These are phyloP conservation scores for Misopates orontium DNA, from an alignment of 257 asterid species.

Conservation along the genomic window DNA sequence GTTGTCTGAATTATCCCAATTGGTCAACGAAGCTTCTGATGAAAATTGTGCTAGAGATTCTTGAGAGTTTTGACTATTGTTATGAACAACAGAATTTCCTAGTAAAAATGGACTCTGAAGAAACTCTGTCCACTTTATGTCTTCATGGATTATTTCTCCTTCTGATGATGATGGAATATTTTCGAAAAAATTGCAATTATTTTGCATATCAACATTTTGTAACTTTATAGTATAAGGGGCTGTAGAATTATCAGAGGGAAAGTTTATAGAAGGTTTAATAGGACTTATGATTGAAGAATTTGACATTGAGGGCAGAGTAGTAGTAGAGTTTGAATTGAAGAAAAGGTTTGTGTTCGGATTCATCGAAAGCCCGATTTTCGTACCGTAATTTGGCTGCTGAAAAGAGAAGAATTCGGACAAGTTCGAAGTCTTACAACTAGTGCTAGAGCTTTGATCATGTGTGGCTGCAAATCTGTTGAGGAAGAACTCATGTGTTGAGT, in stretches of 20 bases:
- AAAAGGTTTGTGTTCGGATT: slow-evolving; percentile 32
- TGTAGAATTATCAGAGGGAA: slow-evolving; percentile 13
- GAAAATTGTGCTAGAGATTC: slow-evolving; percentile 36
- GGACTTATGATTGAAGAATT: no score
- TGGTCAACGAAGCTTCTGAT: slow-evolving; percentile 31
- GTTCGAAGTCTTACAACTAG: slow-evolving; percentile 22
- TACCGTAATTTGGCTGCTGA: slow-evolving; percentile 39
- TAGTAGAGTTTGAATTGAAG: slow-evolving; percentile 36
- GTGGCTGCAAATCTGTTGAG: slow-evolving; percentile 50
- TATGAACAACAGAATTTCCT: slow-evolving; percentile 29
- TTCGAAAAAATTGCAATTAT: slow-evolving; percentile 11
- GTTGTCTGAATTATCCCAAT: slow-evolving; percentile 37
- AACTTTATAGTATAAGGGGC: slow-evolving; percentile 30
- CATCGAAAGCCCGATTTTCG: slow-evolving; percentile 47
- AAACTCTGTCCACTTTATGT: slow-evolving; percentile 73
- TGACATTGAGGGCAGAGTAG: no score
- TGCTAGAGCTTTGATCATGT: slow-evolving; percentile 41
- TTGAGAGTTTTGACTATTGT: slow-evolving; percentile 24
- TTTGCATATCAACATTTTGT: slow-evolving; percentile 20
- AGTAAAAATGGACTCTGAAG: slow-evolving; percentile 60
- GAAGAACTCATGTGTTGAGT: slow-evolving; percentile 63
- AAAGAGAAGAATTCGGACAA: slow-evolving; percentile 49
- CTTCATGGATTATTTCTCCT: slow-evolving; percentile 17
- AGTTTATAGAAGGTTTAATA: slow-evolving; percentile 17
- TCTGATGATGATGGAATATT: slow-evolving; percentile 1